Evolutionary conservation across 2,329 filamentous ascomycete species (phyloP), one percentile per base, ranked within the genome.

Genomic region (Fusarium xylarioides): DNA sequence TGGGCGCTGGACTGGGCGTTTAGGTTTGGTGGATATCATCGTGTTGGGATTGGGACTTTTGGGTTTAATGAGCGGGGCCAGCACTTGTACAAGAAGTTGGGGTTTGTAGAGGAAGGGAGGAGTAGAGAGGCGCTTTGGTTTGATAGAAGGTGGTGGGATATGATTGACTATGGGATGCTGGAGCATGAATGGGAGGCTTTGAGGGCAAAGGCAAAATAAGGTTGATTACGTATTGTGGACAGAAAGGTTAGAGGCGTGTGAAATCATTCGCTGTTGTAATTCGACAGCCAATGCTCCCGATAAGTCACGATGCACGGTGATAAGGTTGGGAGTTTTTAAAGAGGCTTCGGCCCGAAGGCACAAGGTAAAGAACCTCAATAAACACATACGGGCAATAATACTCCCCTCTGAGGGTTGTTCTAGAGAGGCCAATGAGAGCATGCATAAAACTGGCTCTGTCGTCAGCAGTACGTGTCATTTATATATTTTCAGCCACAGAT

Each of bases 1-100:
- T 88, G 85, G 85, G 81, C 77, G 1, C 70, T 86, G 7, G 80
- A 84, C 30, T 87, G 85, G 81, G 83, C 83, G 0, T 88, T 88
- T 68, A 71, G 75, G 11, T 78, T 78, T n/a, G 84, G 80, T 2
- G 83, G 82, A 1, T 73, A 86, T 76, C 86, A 88, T 68, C 77
- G 83, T 9, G 82, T 88, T 23, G 76, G 73, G 16, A 80, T 88
- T 11, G 71, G 75, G 7, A 81, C 81, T 1, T 81, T 84, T 38
- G 81, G 74, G 14, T 87, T 81, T 58, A 88, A 87, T 53, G 75
- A 78, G 38, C 80, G 84, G 1, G 86, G 84, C 1, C 50, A 80
- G 15, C 77, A 80, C 23, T 58, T 88, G 74, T 87, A 87, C 68
- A 76, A 83, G 72, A 79, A 79, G 44, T 63, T 87, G 14, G 86